Evolutionary conservation across 2,329 filamentous ascomycete species (phyloP).

Genomic region (Paecilomyces sp.): DNA sequence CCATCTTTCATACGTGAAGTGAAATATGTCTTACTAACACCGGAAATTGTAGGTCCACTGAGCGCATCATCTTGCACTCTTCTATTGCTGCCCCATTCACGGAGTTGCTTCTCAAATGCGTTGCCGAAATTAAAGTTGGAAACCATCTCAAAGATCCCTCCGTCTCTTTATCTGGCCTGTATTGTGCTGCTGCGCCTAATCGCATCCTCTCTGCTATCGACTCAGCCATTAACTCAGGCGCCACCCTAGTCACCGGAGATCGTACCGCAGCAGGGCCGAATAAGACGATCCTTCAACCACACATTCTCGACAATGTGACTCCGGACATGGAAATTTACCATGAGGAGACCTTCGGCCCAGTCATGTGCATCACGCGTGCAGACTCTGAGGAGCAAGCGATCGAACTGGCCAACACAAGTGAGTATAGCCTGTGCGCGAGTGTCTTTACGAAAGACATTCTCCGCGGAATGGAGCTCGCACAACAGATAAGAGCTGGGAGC

Average conservation of each 20-base stretch:
- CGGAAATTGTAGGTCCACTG: slow-evolving; percentile 2
- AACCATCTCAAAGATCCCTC: slow-evolving; percentile 7
- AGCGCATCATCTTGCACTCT: slow-evolving; percentile 6
- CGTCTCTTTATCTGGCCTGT: slow-evolving; percentile 9
- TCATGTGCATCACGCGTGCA: slow-evolving; percentile 3
- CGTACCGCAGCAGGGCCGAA: not conserved
- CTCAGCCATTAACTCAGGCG: slow-evolving; percentile 1
- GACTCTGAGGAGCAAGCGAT: slow-evolving; percentile 5
- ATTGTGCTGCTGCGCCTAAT: slow-evolving; percentile 4
- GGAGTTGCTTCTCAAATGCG: slow-evolving; percentile 1
- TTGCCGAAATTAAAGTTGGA: slow-evolving; percentile 5
- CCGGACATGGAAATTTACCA: slow-evolving; percentile 5
- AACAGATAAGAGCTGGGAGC: slow-evolving; percentile 12
- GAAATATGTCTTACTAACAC: not conserved
- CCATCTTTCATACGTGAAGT: not conserved
- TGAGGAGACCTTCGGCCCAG: slow-evolving; percentile 5
- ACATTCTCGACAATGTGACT: slow-evolving; percentile 1
- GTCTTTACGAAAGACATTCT: slow-evolving; percentile 6
- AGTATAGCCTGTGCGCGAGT: slow-evolving; percentile 5
- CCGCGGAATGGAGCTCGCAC: slow-evolving; percentile 4
- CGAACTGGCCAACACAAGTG: slow-evolving; percentile 1
- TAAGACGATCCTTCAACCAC: slow-evolving; percentile 1
- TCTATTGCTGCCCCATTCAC: slow-evolving; percentile 6
- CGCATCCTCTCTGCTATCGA: slow-evolving; percentile 5
- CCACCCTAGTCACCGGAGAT: slow-evolving; percentile 5